Evolutionary conservation across 805 yeast genomes (phyloP), one percentile per base, ranked within the genome.

Genomic region (Starmerella scarabaei): DNA sequence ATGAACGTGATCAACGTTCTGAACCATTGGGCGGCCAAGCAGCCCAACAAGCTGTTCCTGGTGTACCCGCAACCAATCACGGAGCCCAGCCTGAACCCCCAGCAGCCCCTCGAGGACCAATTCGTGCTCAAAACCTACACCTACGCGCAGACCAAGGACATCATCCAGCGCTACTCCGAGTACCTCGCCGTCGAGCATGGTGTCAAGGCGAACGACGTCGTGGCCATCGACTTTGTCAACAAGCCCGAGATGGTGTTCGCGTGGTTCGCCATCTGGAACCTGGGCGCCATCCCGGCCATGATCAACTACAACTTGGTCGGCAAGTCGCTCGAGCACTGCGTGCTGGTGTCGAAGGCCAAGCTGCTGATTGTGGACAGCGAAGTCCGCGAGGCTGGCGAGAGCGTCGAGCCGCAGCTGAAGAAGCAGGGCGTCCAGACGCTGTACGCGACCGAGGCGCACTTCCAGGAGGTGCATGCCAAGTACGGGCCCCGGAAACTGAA

Each of bases 231-330:
- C 53, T 79, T 74, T 54, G 78, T 81, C 53, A 86, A 86, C 60
- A 83, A 80, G 55, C 94, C 94, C 2, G 63, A 84, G 46, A 82
- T 81, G 52, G 60, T 86, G 14, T 68, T 85, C 39, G 56, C 80
- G 30, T 82, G 94, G 93, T 67, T 81, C 40, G 80, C 94, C 0
- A 61, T 80, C 35, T 86, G 95, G 95, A 81, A 83, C 53, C 67
- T 86, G 39, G 96, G 96, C 32, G 94, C 94, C 1, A 59, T 69
- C 7, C 95, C 95, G 0, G 85, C 94, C 0, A 80, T 88, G 51
- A 63, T 88, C 53, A 86, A 86, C 62, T 82, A 76, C 62, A 86
- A 85, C 58, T 67, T 79, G 36, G 66, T 69, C 38, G 85, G 83
- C 20, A 67, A 69, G 37, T 80, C 94, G 1, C 67, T 86, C 48